phyloP scores from a whole-genome alignment of 805 yeast genomes.

The Saccharomycopsis fibuligera region DNA sequence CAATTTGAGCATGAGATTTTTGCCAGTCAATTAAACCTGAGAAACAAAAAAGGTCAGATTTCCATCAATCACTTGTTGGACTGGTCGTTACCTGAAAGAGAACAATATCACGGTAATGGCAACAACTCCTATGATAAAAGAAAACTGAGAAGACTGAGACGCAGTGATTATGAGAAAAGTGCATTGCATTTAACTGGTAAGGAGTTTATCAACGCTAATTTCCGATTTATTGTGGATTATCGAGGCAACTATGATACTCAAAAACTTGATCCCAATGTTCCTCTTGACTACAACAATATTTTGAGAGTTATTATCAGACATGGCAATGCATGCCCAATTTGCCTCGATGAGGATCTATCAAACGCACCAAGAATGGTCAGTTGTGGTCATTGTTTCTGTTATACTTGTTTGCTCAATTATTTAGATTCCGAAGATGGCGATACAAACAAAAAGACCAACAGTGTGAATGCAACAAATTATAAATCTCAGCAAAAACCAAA shows the following conservation, averaged over 20 bases:
- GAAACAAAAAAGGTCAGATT: slow-evolving; percentile 20
- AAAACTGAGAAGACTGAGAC: slow-evolving; percentile 25
- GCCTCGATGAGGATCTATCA: slow-evolving; percentile 58
- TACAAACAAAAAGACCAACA: slow-evolving; percentile 18
- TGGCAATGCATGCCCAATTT: slow-evolving; percentile 84
- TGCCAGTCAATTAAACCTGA: background rate
- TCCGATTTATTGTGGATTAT: slow-evolving; percentile 73
- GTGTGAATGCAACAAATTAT: slow-evolving; percentile 29
- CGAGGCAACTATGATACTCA: slow-evolving; percentile 51
- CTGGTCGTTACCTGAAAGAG: slow-evolving; percentile 42
- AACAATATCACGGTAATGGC: slow-evolving; percentile 16
- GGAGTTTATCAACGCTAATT: slow-evolving; percentile 74
- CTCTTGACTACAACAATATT: slow-evolving; percentile 54
- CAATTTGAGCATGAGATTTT: slow-evolving; percentile 8
- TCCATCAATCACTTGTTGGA: slow-evolving; percentile 63
- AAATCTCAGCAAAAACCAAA: slow-evolving; percentile 44
- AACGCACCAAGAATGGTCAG: slow-evolving; percentile 91
- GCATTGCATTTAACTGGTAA: slow-evolving; percentile 53
- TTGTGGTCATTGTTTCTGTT: slow-evolving; percentile 92
- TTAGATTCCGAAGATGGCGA: slow-evolving; percentile 44
- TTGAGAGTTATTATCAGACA: slow-evolving; percentile 69
- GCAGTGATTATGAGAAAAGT: slow-evolving; percentile 25
- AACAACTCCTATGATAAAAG: slow-evolving; percentile 21
- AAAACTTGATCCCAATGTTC: slow-evolving; percentile 66
- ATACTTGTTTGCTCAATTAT: slow-evolving; percentile 70